These are phyloP conservation scores for Odonthalia washingtoniensis DNA, from an alignment of 31 red algal species.

Conservation along the genomic window DNA sequence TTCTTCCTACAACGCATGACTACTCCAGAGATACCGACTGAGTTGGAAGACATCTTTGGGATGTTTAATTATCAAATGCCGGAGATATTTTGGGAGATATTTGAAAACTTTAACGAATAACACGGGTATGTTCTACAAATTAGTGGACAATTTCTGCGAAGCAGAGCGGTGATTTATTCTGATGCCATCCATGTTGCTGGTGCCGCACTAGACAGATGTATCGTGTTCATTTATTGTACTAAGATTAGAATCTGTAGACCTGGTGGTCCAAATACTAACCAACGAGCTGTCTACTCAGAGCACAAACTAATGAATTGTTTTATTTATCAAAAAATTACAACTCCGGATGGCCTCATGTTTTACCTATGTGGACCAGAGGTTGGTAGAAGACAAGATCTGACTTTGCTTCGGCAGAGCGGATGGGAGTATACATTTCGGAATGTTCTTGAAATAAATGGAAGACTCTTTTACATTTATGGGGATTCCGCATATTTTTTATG, in stretches of 20 bases:
- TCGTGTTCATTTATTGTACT: conserved; percentile 55
- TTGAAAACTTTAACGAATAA: neutral
- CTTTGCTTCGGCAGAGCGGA: neutral
- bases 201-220: conserved; percentile 31
- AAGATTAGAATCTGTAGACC: conserved; percentile 44
- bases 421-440: neutral
- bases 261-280: too few relatives aligned
- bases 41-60: conserved; percentile 14
- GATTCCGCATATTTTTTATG: neutral
- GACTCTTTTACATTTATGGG: neutral
- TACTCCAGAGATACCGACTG: neutral
- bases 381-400: conserved; percentile 23
- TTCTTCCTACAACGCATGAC: neutral
- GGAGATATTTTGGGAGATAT: conserved; percentile 28
- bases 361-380: conserved; percentile 23
- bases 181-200: neutral
- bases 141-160: neutral
- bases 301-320: conserved; percentile 39
- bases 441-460: neutral
- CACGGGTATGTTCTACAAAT: neutral
- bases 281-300: conserved; percentile 27
- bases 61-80: neutral
- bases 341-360: conserved; percentile 61
- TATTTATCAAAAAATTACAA: conserved; percentile 33
- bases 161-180: too few relatives aligned